These are phyloP conservation scores for Claviceps arundinis DNA, from an alignment of 2,329 filamentous ascomycete genomes.

Conservation along the genomic window DNA sequence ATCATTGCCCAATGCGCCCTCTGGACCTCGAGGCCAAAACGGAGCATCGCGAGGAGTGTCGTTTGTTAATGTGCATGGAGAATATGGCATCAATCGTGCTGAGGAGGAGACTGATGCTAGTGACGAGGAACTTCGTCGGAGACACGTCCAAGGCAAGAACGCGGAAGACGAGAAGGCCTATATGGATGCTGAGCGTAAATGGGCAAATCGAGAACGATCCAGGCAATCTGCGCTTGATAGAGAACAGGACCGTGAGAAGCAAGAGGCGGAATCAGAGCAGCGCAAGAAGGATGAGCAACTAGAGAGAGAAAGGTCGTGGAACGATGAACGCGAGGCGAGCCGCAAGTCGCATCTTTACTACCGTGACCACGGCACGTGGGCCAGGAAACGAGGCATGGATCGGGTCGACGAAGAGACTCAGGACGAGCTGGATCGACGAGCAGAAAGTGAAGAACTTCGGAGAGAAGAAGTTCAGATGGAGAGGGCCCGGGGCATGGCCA, in stretches of 20 bases:
- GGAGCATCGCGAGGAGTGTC: constrained; percentile 43
- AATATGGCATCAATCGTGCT: constrained; percentile 50
- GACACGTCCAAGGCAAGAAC: constrained; percentile 56
- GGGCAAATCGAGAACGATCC: constrained; percentile 79
- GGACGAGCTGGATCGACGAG: constrained; percentile 71
- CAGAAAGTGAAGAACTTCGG: constrained; percentile 62
- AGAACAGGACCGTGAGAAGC: constrained; percentile 66
- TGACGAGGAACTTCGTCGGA: constrained; percentile 70
- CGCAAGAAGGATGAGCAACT: constrained; percentile 59
- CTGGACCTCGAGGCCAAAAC: constrained; percentile 51
- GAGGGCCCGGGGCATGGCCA: constrained; percentile 70
- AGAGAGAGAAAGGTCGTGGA: constrained; percentile 54
- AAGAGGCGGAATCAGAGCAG: constrained; percentile 54
- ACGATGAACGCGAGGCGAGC: constrained; percentile 72
- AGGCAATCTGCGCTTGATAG: constrained; percentile 75
- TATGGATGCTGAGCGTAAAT: constrained; percentile 74
- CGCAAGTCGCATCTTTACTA: constrained; percentile 74
- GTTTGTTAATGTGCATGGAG: constrained; percentile 82
- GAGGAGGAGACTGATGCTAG: constrained; percentile 81
- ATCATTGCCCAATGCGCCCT: constrained; percentile 56
- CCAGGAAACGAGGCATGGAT: constrained; percentile 63
- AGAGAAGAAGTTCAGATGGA: constrained; percentile 60
- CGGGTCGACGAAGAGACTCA: constrained; percentile 59
- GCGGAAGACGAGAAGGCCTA: constrained; percentile 70
- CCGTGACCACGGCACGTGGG: constrained; percentile 72